A percentile compares a stretch with the other conserved stretches of the same genome.
phyloP scores from a whole-genome alignment of 2,329 filamentous ascomycete species.

The Fusarium dlaminii region DNA sequence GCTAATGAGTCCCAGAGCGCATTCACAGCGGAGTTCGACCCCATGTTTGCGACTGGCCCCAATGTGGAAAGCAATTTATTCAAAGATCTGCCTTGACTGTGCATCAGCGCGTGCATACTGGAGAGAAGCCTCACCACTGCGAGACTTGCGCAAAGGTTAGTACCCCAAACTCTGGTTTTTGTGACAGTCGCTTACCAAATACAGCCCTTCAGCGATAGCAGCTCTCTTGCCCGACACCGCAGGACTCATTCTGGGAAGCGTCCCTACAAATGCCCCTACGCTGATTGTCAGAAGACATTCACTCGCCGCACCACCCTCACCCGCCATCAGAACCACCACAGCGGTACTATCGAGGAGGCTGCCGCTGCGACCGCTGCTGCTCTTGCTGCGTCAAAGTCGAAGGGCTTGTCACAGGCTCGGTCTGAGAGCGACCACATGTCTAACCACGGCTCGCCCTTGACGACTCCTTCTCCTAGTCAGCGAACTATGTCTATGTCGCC shows the following conservation, averaged over 20 bases:
- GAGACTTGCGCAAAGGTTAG: slow-evolving; percentile 94
- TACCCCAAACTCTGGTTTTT: not conserved
- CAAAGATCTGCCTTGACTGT: slow-evolving; percentile 96
- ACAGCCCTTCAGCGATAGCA: slow-evolving; percentile 97
- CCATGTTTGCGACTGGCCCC: slow-evolving; percentile 88
- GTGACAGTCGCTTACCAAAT: slow-evolving; percentile 15
- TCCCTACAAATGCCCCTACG: slow-evolving; percentile 97
- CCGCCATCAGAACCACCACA: slow-evolving; percentile 95
- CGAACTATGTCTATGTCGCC: slow-evolving; percentile 83
- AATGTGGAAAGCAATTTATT: slow-evolving; percentile 96
- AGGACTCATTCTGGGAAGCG: slow-evolving; percentile 95
- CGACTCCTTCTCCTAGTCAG: slow-evolving; percentile 86
- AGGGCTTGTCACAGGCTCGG: slow-evolving; percentile 59
- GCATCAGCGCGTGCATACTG: slow-evolving; percentile 93
- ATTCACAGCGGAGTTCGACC: slow-evolving; percentile 93
- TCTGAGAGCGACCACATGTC: slow-evolving; percentile 79
- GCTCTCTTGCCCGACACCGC: slow-evolving; percentile 90
- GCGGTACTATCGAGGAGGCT: slow-evolving; percentile 92
- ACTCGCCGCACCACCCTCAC: slow-evolving; percentile 95
- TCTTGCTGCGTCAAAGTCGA: slow-evolving; percentile 66
- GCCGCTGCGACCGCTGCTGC: slow-evolving; percentile 89
- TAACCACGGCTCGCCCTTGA: slow-evolving; percentile 76
- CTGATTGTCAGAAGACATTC: slow-evolving; percentile 98
- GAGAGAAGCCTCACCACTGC: slow-evolving; percentile 98
- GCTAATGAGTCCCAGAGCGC: slow-evolving; percentile 73